These are phyloP conservation scores for Plenodomus biglobosus DNA, from an alignment of 2,329 filamentous ascomycete genomes.

Conservation along the genomic window DNA sequence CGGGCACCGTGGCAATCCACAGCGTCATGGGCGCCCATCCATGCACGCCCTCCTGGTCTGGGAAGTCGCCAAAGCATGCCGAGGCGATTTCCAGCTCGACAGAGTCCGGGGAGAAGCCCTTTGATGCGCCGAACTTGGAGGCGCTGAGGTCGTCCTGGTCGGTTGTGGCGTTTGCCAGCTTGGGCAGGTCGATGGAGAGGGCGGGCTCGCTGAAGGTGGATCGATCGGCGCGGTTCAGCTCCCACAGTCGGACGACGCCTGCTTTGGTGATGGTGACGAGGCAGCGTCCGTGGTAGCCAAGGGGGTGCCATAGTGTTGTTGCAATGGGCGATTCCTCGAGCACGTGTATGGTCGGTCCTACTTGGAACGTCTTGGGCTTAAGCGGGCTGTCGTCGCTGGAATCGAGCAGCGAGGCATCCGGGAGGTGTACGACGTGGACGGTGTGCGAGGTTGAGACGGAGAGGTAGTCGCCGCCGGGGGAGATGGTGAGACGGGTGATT, in stretches of 20 bases:
- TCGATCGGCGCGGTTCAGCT: slow-evolving; percentile 78
- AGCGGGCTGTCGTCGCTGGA: slow-evolving; percentile 68
- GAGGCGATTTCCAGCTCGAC: slow-evolving; percentile 94
- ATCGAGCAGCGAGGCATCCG: slow-evolving; percentile 74
- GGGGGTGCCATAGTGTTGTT: slow-evolving; percentile 87
- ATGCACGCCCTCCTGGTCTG: slow-evolving; percentile 57
- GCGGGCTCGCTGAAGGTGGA: slow-evolving; percentile 85
- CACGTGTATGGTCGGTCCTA: slow-evolving; percentile 92
- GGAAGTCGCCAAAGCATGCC: slow-evolving; percentile 79
- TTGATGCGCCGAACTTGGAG: slow-evolving; percentile 71
- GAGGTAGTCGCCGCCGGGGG: slow-evolving; percentile 77
- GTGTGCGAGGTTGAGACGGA: slow-evolving; percentile 87
- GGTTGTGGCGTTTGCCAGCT: slow-evolving; percentile 80
- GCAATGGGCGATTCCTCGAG: slow-evolving; percentile 79
- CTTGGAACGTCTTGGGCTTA: slow-evolving; percentile 81
- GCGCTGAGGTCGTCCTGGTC: slow-evolving; percentile 82
- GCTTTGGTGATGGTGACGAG: slow-evolving; percentile 88
- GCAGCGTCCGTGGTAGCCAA: slow-evolving; percentile 78
- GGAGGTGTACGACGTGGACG: slow-evolving; percentile 82
- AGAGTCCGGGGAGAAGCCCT: slow-evolving; percentile 82
- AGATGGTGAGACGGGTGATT: slow-evolving; percentile 83
- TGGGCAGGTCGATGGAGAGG: slow-evolving; percentile 83
- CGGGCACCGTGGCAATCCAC: slow-evolving; percentile 93
- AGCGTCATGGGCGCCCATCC: slow-evolving; percentile 94
- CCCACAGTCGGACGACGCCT: slow-evolving; percentile 87